Evolutionary conservation across 805 yeast genomes (phyloP), one percentile per base, ranked within the genome.

Genomic region (Torulaspora gathmanii): DNA sequence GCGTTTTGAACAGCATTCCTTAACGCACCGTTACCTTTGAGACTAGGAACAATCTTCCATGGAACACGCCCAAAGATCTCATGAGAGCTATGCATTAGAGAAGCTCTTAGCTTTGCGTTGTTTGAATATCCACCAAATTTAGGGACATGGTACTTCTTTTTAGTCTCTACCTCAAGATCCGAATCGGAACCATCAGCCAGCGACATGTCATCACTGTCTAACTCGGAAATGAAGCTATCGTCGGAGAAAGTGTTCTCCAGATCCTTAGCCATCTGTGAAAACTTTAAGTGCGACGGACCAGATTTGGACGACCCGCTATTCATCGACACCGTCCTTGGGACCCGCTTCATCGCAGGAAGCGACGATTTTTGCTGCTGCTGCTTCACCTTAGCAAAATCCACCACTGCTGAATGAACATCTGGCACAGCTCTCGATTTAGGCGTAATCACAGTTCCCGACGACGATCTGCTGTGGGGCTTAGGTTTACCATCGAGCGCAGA

Each of bases 1-100:
- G 91, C 83, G 5, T 83, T 68, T 38, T 76, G 74, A 12, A 93
- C 77, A 0, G 98, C 96, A 54, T 93, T 91, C 50, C 79, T 78
- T 56, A 93, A 73, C 7, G 96, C 93, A 26, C 90, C 95, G 59
- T 93, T 93, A 6, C 97, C 96, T 52, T 80, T 80, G 6, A 68
- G 72, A 33, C 80, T 77, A n/a, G 75, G 75, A 2, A 79, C 82
- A 22, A 90, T 78, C 33, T 72, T 70, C 95, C 95, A 88, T 3
- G 86, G 84, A 5, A 87, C 80, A 13, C 60, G 61, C 11, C 67
- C 67, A 55, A 72, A 73, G 27, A 71, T 60, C 45, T 68, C 66
- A 17, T 60, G 64, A 11, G 69, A 58, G 28, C 61, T 60, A 20
- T 55, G 55, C 16, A 80, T 64, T n/a, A 74, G 37, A 4, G 57